A percentile compares a stretch with the other conserved stretches of the same genome.
phyloP scores from a whole-genome alignment of 257 asterid genomes.

The Solanum rostratum region DNA sequence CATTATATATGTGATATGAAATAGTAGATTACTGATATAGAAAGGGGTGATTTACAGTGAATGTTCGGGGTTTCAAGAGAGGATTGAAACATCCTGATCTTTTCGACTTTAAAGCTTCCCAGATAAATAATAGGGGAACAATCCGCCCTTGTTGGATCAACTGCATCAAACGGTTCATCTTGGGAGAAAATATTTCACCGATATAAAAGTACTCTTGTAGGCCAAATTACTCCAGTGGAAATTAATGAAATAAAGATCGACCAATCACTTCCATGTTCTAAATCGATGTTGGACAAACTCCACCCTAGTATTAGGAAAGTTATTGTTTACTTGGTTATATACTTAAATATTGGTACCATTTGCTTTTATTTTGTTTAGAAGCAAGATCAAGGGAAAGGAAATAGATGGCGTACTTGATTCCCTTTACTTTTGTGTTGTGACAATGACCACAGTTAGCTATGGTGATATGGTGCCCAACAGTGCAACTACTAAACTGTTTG shows the following conservation, averaged over 20 bases:
- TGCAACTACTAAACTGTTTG: conserved; percentile 52
- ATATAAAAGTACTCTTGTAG: conserved; percentile 63
- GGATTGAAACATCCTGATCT: no score
- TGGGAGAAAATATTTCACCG: conserved; percentile 47
- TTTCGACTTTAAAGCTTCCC: no score
- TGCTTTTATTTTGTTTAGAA: conserved; percentile 55
- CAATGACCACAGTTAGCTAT: conserved; percentile 95
- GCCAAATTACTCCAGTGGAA: conserved; percentile 38
- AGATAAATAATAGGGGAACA: conserved; percentile 2
- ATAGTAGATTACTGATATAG: no score
- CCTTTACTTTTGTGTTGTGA: conserved; percentile 80
- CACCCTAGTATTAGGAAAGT: conserved; percentile 48
- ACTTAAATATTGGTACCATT: conserved; percentile 44
- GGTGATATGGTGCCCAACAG: conserved; percentile 85
- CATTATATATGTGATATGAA: no score
- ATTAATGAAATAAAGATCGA: conserved; percentile 9
- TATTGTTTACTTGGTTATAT: conserved; percentile 31
- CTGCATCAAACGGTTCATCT: conserved; percentile 8
- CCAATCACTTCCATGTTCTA: conserved; percentile 10
- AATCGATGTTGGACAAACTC: conserved; percentile 25
- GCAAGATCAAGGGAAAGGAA: conserved; percentile 55
- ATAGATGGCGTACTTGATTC: conserved; percentile 62
- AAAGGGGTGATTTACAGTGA: no score
- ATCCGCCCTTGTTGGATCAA: conserved; percentile 10
- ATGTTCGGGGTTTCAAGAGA: no score